Evolutionary conservation across 331 rosid species (phyloP).

Genomic region (Cydonia oblonga): DNA sequence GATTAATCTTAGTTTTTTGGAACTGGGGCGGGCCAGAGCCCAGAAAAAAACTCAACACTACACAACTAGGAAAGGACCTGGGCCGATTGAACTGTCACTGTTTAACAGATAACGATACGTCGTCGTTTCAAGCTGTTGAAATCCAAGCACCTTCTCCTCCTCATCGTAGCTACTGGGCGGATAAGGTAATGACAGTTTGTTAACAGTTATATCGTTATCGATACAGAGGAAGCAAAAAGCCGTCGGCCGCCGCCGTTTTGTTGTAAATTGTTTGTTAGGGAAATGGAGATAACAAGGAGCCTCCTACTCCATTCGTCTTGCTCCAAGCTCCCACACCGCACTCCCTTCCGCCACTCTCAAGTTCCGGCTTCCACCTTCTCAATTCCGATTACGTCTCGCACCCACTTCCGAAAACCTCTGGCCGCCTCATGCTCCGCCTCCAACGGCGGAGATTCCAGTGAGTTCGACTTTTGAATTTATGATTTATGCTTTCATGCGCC

Average conservation of each 20-base stretch:
- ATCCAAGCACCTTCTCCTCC: neutral
- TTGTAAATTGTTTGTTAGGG: neutral
- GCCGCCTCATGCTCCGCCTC: conserved; percentile 21
- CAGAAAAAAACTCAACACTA: too few species aligned
- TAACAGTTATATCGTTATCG: neutral
- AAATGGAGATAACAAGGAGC: conserved; percentile 4
- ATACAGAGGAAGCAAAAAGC: neutral
- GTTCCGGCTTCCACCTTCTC: neutral
- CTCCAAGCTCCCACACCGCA: neutral
- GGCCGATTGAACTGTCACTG: too few species aligned
- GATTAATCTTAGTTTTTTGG: too few species aligned
- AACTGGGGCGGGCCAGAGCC: too few species aligned
- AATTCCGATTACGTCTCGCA: neutral
- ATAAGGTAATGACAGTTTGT: neutral
- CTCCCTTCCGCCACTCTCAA: conserved; percentile 5
- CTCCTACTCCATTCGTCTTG: neutral
- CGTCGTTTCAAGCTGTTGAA: neutral
- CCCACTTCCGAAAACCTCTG: conserved; percentile 10
- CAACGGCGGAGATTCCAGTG: conserved; percentile 26
- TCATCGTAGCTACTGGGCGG: neutral
- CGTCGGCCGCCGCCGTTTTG: neutral
- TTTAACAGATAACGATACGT: neutral
- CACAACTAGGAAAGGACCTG: too few species aligned
- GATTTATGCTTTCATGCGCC: neutral
- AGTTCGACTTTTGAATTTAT: neutral